These are phyloP conservation scores for Hyphodiscus hymeniophilus DNA, from an alignment of 495 filamentous ascomycete species.

Conservation along the genomic window DNA sequence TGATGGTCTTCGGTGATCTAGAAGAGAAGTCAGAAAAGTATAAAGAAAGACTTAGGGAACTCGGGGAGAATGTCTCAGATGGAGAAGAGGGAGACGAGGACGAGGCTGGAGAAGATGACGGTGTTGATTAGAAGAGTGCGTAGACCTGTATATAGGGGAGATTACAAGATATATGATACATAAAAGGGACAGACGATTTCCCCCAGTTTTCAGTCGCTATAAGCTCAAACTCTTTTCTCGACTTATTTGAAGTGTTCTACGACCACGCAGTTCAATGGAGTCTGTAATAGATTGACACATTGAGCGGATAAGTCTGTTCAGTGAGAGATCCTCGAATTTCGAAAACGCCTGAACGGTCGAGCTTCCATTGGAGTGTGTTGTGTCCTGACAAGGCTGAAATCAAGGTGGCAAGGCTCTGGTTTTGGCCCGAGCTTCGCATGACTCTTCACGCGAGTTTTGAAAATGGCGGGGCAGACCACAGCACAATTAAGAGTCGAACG, in stretches of 20 bases:
- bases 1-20: constrained; percentile 84
- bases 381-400: neutral
- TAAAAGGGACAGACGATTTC: too few relatives aligned
- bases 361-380: too few relatives aligned
- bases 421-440: neutral
- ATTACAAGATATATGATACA: too few relatives aligned
- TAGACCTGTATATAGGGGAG: too few relatives aligned
- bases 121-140: constrained; percentile 14
- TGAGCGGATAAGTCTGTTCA: too few relatives aligned
- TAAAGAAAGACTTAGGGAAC: constrained; percentile 64
- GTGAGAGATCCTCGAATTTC: too few relatives aligned
- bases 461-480: constrained; percentile 1
- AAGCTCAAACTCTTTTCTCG: too few relatives aligned
- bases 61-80: constrained; percentile 71
- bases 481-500: neutral
- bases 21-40: constrained; percentile 76
- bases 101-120: constrained; percentile 51
- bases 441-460: constrained; percentile 1
- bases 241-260: too few relatives aligned
- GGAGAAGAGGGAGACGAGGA: constrained; percentile 65
- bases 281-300: too few relatives aligned
- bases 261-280: too few relatives aligned
- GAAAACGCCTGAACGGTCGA: too few relatives aligned
- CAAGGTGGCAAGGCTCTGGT: neutral
- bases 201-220: too few relatives aligned